Evolutionary conservation across 495 filamentous ascomycete species (phyloP), one percentile per base, ranked within the genome.

Genomic region (Lophiotrema nucula): DNA sequence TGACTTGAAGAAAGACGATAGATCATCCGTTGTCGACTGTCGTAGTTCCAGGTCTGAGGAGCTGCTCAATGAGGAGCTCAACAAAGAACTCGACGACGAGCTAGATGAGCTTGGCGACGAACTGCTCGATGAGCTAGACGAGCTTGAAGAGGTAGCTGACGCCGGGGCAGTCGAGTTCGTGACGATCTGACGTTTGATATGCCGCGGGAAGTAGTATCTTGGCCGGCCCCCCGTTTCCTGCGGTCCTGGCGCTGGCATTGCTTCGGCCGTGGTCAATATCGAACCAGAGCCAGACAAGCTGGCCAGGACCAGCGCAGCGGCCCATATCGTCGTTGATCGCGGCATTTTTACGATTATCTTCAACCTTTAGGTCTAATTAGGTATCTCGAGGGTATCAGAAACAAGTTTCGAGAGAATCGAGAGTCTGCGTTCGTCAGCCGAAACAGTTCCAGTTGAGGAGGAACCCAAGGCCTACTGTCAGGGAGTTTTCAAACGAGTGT

Each of bases 201-300:
- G 70, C 37, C 73, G 73, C 2, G 76, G 72, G 53, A 77, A 73
- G 60, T 77, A 77, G 62, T 76, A 77, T 42, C 73, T 73, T 33
- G 77, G 77, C 45, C 69, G 70, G 42, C 71, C 66, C 2, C 39
- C 50, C 4, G 61, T 65, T 19, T 71, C 65, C 51, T 70, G 69
- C 6, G 71, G 66, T 37, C 62, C 67, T 13, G 72, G 70, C 33
- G 73, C 70, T 54, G 71, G 71, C 64, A 70, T 67, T 39, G 72
- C 72, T 56, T 74, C 69, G 55, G 72, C 72, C 24, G 55, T 70
- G 10, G 72, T 72, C 49, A 70, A 62, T 25, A 67, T 49, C 5
- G 67, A 65, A 24, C 70, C 69, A n/a, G 56, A 65, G 15, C 56
- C 49, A 55, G 61, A 65, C 31, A 62, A n/a, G 48, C 53, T 64